A percentile compares a stretch with the other conserved stretches of the same genome.
These are phyloP conservation scores for Cylindrodendrum hubeiense DNA, from an alignment of 2,329 filamentous ascomycete species.

Conservation along the genomic window DNA sequence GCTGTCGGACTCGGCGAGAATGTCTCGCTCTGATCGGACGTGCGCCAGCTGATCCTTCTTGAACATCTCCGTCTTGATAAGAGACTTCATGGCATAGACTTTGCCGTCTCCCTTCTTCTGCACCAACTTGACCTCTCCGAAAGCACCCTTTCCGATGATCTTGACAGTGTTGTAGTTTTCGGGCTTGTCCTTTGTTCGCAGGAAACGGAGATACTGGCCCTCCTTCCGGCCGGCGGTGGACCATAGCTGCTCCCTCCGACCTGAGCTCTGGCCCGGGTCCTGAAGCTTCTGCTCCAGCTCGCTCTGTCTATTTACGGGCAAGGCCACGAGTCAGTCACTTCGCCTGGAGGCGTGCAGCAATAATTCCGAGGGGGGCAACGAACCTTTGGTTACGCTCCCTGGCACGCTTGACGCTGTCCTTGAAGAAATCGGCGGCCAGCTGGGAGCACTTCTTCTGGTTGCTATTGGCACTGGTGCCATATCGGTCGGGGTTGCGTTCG, in stretches of 20 bases:
- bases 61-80: slow-evolving; percentile 99
- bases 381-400: slow-evolving; percentile 95
- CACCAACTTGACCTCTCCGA: slow-evolving; percentile 97
- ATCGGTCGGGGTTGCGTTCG: slow-evolving; percentile 88
- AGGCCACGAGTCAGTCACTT: slow-evolving; percentile 25
- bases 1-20: slow-evolving; percentile 98
- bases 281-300: slow-evolving; percentile 90
- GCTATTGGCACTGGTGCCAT: slow-evolving; percentile 72
- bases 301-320: slow-evolving; percentile 74
- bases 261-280: slow-evolving; percentile 79
- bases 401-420: slow-evolving; percentile 96
- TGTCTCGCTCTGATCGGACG: slow-evolving; percentile 97
- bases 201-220: slow-evolving; percentile 91
- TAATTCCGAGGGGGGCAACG: slow-evolving; percentile 41
- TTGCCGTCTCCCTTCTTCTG: slow-evolving; percentile 97
- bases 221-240: slow-evolving; percentile 88
- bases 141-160: slow-evolving; percentile 98
- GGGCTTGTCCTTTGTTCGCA: slow-evolving; percentile 92
- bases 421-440: slow-evolving; percentile 92
- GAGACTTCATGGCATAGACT: slow-evolving; percentile 97
- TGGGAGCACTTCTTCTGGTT: slow-evolving; percentile 79
- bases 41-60: slow-evolving; percentile 99
- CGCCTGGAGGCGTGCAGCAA: not conserved
- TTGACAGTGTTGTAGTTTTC: slow-evolving; percentile 97
- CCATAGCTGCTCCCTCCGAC: slow-evolving; percentile 86